Percentiles rank a stretch among this genome's conserved stretches.
Conservation (phyloP, 1,284 basidiomycete genomes). For the Salmacisia buchloeana region DNA sequence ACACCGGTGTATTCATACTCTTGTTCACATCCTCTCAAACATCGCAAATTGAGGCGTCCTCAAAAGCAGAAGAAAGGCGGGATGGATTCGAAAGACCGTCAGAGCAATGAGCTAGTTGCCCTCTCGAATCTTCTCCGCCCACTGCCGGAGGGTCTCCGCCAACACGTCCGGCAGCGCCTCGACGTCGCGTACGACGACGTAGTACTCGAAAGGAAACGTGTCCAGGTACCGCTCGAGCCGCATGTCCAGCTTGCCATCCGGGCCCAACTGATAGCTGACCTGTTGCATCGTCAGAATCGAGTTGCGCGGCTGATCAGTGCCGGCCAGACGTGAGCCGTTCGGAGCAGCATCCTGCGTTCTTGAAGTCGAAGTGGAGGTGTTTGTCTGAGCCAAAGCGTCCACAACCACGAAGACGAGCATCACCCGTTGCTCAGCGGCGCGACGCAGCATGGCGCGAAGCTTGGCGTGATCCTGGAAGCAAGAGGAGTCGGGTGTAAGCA, state of each 20-base stretch:
- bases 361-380: too few species aligned
- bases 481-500: background rate
- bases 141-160: constrained; percentile 85
- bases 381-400: constrained; percentile 64
- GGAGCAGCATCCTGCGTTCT: constrained; percentile 2
- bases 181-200: constrained; percentile 82
- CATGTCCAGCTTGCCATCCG: constrained; percentile 70
- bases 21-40: too few species aligned
- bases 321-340: too few species aligned
- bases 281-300: constrained; percentile 92
- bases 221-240: constrained; percentile 80
- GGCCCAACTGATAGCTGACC: constrained; percentile 72
- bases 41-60: too few species aligned
- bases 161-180: constrained; percentile 88
- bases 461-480: constrained; percentile 68
- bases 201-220: constrained; percentile 97
- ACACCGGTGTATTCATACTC: too few species aligned
- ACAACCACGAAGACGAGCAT: constrained; percentile 96
- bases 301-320: constrained; percentile 56
- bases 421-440: constrained; percentile 82
- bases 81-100: too few species aligned
- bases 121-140: constrained; percentile 46
- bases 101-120: too few species aligned
- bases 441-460: constrained; percentile 72
- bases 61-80: too few species aligned